These are phyloP conservation scores for Pythium folliculosum DNA, from an alignment of 352 stramenopile species.

Conservation along the genomic window DNA sequence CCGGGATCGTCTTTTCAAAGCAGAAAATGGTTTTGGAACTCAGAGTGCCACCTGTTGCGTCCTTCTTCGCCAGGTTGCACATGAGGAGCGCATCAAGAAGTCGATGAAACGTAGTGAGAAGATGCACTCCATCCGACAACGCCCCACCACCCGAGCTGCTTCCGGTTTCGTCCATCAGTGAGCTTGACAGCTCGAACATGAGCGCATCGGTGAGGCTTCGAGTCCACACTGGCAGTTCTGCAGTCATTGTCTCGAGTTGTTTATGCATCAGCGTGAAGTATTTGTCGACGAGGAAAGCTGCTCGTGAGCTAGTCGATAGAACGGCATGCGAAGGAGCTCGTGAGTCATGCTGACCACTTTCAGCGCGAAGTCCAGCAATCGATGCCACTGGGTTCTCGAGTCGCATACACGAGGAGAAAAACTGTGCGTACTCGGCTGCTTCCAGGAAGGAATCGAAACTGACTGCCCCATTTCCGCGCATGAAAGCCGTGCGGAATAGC, in stretches of 20 bases:
- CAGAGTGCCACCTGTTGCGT: constrained; percentile 51
- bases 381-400: constrained; percentile 61
- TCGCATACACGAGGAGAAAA: constrained; percentile 88
- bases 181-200: constrained; percentile 54
- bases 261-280: constrained; percentile 54
- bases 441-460: constrained; percentile 90
- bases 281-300: constrained; percentile 53
- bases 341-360: constrained; percentile 10
- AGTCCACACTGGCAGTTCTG: constrained; percentile 54
- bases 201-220: constrained; percentile 55
- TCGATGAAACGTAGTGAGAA: constrained; percentile 63
- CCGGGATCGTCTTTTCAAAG: constrained; percentile 67
- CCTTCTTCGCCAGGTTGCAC: constrained; percentile 52
- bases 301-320: constrained; percentile 48
- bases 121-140: constrained; percentile 47
- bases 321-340: constrained; percentile 32
- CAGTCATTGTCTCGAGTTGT: constrained; percentile 42
- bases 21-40: constrained; percentile 58
- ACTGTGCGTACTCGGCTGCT: constrained; percentile 76
- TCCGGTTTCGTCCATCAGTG: constrained; percentile 43
- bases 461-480: constrained; percentile 69
- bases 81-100: constrained; percentile 56
- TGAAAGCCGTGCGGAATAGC: constrained; percentile 69
- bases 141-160: constrained; percentile 13
- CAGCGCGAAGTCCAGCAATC: constrained; percentile 36